These are phyloP conservation scores for Zoysia japonica DNA, from an alignment of 176 grass and related monocot genomes.

Conservation along the genomic window DNA sequence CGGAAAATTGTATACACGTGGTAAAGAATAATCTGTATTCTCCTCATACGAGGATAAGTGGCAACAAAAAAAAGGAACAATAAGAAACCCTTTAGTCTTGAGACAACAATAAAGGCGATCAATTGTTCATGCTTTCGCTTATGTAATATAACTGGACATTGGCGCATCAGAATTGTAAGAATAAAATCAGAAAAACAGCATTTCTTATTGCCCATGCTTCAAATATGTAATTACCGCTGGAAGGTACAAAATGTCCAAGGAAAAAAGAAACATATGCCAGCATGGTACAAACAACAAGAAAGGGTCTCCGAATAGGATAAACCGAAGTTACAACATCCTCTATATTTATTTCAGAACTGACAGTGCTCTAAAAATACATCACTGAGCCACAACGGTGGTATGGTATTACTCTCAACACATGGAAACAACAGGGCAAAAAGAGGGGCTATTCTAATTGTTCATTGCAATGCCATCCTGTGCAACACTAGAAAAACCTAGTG, in stretches of 20 bases:
- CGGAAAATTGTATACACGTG: background rate
- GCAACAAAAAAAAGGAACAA: background rate
- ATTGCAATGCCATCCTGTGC: conserved; percentile 41
- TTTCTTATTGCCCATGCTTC: background rate
- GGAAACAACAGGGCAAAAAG: background rate
- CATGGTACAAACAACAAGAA: background rate
- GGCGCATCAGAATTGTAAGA: background rate
- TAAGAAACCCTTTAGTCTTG: background rate
- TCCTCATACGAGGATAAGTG: background rate
- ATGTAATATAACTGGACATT: background rate
- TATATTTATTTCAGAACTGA: background rate
- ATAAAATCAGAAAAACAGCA: background rate
- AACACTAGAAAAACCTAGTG: conserved; percentile 12
- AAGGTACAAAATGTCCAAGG: background rate
- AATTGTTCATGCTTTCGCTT: background rate
- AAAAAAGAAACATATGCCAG: background rate
- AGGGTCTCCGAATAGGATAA: background rate
- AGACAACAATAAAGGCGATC: background rate
- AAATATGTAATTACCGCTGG: too few relatives aligned
- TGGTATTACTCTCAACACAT: conserved; percentile 6
- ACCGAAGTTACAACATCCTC: background rate
- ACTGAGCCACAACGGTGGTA: background rate
- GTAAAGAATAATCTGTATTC: background rate
- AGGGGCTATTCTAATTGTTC: background rate
- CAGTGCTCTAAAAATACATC: background rate